A percentile compares a stretch with the other conserved stretches of the same genome.
These are phyloP conservation scores for Yamadazyma sp. DNA, from an alignment of 805 yeast genomes.

Conservation along the genomic window DNA sequence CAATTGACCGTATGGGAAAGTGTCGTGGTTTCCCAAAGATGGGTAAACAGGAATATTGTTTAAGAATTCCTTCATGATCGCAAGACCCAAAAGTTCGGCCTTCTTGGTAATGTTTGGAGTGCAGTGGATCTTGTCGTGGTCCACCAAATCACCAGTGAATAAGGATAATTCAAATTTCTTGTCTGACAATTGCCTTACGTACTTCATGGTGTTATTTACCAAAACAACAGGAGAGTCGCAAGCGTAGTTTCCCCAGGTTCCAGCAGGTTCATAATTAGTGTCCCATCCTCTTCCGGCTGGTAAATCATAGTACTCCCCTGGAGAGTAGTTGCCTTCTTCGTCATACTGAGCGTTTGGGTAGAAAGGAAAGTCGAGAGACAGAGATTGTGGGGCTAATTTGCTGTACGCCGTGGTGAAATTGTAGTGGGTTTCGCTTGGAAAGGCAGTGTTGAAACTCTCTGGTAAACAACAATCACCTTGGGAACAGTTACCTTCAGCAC, in stretches of 20 bases:
- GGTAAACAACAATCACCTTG: conserved; percentile 61
- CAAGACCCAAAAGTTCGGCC: conserved; percentile 70
- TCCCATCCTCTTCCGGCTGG: conserved; percentile 22
- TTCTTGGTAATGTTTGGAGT: conserved; percentile 64
- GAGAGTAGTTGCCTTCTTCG: conserved; percentile 23
- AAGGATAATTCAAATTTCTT: conserved; percentile 57
- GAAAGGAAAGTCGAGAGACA: conserved; percentile 12
- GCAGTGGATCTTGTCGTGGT: conserved; percentile 56
- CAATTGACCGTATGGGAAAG: conserved; percentile 69
- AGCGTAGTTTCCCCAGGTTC: conserved; percentile 57
- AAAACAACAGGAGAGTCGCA: conserved; percentile 69
- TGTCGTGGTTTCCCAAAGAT: conserved; percentile 70
- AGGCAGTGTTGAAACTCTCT: conserved; percentile 38
- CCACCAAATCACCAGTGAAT: conserved; percentile 75
- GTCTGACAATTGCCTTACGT: conserved; percentile 16
- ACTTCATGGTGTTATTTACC: conserved; percentile 54
- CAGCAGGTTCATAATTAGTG: conserved; percentile 46
- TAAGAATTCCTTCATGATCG: conserved; percentile 53
- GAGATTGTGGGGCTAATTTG: conserved; percentile 1
- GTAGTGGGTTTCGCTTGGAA: conserved; percentile 23
- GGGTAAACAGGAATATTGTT: conserved; percentile 57
- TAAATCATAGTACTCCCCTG: conserved; percentile 37
- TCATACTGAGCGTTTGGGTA: conserved; percentile 30
- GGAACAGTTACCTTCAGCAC: conserved; percentile 60
- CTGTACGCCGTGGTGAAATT: conserved; percentile 31